Evolutionary conservation across 257 asterid species (phyloP).

Genomic region (Petrea volubilis): DNA sequence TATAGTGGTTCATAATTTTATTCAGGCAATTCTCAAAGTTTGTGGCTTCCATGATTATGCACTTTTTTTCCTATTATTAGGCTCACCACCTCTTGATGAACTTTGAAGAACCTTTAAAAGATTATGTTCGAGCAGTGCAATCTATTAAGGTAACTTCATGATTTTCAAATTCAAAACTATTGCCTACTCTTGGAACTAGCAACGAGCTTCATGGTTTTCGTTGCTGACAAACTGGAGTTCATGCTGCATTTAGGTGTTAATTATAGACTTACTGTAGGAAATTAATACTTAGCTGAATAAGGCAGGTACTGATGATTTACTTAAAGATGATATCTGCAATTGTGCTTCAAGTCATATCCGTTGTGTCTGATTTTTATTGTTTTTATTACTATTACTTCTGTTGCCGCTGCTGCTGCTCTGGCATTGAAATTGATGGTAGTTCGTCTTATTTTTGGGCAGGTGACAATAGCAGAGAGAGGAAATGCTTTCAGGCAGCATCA

Average conservation of each 20-base stretch:
- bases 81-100: conserved; percentile 76
- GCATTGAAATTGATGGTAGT: neutral
- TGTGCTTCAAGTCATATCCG: neutral
- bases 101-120: conserved; percentile 79
- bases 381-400: neutral
- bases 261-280: neutral
- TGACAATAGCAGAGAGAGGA: conserved; percentile 70
- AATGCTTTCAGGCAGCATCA: conserved; percentile 66
- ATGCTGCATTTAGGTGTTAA: neutral
- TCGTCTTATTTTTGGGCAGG: conserved; percentile 40
- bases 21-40: neutral
- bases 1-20: neutral
- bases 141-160: conserved; percentile 61
- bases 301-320: neutral
- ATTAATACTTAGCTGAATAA: neutral
- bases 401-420: neutral
- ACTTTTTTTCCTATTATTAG: conserved; percentile 30
- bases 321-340: neutral
- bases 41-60: neutral
- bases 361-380: neutral
- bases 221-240: neutral
- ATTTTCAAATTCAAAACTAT: neutral
- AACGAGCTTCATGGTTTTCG: neutral
- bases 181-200: neutral
- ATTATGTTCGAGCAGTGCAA: conserved; percentile 79